Evolutionary conservation across 257 asterid genomes (phyloP), one percentile per base, ranked within the genome.

Genomic region (Osmanthus fragrans): DNA sequence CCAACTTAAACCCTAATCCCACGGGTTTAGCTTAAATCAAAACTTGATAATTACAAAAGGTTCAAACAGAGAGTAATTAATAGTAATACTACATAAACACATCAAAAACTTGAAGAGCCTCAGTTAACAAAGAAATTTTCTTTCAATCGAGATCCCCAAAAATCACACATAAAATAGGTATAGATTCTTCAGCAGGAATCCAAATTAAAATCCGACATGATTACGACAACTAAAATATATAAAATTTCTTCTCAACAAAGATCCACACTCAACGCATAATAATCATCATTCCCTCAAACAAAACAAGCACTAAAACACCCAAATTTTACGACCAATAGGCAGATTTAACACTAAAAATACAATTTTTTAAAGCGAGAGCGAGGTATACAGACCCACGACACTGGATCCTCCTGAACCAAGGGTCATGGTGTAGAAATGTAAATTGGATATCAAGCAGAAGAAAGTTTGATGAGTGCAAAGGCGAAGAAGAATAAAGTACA

Each of bases 341-440:
- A 47, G 56, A 47, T 47, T 47, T 47, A 47, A 65, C 71, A 73
- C n/a, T 32, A 65, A 23, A 56, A 32, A 18, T n/a, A 69, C 64
- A 19, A 51, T 5, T 42, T 51, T 12, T 12, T 42, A 11, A 27
- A 8, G 2, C 23, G 18, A 74, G 60, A 71, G 69, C 2, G n/a
- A 64, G 49, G 73, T 76, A 3, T 47, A 42, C 80, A 80, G 73
- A 92, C 97, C 97, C 65, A 92, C 96, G 18, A 88, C 89, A 82
- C 93, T 88, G 81, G 97, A 92, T 89, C 92, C 96, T 85, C 91
- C 96, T 47, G 97, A 90, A 77, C 97, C 92, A 71, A 90, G 94
- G 73, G 95, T 84, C 97, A 90, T 92, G 76, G 77, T 49, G 79
- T 2, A 5, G 36, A 47, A 36, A 69, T 33, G 73, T 4, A n/a